Conservation (phyloP, 225 moss, liverwort and hornwort species). For the Anthoceros angustus region DNA sequence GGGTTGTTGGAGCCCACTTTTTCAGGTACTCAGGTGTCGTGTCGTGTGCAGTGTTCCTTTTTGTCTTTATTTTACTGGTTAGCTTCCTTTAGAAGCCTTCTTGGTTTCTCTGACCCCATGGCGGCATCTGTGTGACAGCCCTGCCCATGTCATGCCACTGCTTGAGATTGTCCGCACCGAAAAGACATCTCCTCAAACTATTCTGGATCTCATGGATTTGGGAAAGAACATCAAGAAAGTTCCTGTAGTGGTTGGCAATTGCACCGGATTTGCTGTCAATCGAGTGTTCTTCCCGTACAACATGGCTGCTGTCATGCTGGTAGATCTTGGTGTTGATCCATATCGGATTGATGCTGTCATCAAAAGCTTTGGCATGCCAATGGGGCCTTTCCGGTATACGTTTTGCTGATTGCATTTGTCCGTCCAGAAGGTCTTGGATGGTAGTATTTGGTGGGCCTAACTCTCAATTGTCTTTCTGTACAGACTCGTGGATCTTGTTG, state of each 20-base stretch:
- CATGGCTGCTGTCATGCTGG: slow-evolving; percentile 60
- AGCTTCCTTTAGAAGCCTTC: too few relatives aligned
- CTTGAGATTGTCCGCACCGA: slow-evolving; percentile 92
- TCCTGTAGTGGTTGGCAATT: slow-evolving; percentile 92
- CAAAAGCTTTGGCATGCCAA: slow-evolving; percentile 97
- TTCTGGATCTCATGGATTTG: slow-evolving; percentile 79
- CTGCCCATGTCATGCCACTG: slow-evolving; percentile 96
- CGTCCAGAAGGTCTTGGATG: neutral
- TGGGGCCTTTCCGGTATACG: slow-evolving; percentile 81
- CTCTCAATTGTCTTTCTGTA: neutral
- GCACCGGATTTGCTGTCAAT: slow-evolving; percentile 94
- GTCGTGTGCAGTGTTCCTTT: neutral
- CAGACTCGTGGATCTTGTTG: slow-evolving; percentile 90
- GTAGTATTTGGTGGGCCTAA: neutral
- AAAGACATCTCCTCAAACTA: slow-evolving; percentile 80
- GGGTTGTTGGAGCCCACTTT: slow-evolving; percentile 90
- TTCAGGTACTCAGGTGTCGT: slow-evolving; percentile 45
- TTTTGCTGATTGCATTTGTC: neutral
- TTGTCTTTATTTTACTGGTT: too few relatives aligned
- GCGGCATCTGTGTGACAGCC: slow-evolving; percentile 29
- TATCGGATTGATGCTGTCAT: slow-evolving; percentile 78
- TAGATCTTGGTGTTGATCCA: slow-evolving; percentile 72
- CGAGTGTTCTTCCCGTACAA: slow-evolving; percentile 90
- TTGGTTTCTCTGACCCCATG: too few relatives aligned
- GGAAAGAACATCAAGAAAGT: slow-evolving; percentile 85